Conservation (phyloP, 306 rosid genomes). For the Quercus parvula region DNA sequence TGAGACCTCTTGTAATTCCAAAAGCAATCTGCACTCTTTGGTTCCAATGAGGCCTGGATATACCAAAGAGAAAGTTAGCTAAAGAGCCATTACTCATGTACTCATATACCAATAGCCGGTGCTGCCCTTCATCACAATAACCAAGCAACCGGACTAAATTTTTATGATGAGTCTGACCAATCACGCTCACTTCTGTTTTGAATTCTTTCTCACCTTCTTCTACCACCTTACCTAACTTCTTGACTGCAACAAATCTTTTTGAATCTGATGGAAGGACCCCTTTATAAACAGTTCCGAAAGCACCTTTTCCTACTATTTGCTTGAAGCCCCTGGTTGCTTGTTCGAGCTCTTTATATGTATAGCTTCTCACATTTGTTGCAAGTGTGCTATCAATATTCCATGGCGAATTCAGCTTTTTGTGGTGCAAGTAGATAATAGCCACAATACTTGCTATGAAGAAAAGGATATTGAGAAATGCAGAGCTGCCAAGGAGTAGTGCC, state of each 20-base stretch:
- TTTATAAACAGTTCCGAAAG: slow-evolving; percentile 29
- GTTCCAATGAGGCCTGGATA: slow-evolving; percentile 21
- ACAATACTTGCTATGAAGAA: not conserved
- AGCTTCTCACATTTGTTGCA: not conserved
- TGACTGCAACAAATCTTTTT: slow-evolving; percentile 25
- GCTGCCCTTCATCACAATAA: slow-evolving; percentile 16
- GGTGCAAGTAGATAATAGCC: not conserved
- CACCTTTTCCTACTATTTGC: slow-evolving; percentile 24
- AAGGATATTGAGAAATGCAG: slow-evolving; percentile 22
- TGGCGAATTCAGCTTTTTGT: not conserved
- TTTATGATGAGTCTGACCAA: slow-evolving; percentile 32
- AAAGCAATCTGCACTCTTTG: slow-evolving; percentile 15
- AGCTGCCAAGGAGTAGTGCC: slow-evolving; percentile 31
- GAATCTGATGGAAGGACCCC: slow-evolving; percentile 21
- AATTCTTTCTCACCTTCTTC: slow-evolving; percentile 43
- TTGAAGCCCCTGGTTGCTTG: slow-evolving; percentile 29
- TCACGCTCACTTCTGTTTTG: slow-evolving; percentile 31
- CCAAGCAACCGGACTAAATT: slow-evolving; percentile 22
- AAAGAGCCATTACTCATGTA: slow-evolving; percentile 16
- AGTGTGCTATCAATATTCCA: not conserved
- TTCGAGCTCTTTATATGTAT: slow-evolving; percentile 9
- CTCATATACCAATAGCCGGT: not conserved
- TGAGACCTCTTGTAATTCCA: slow-evolving; percentile 10
- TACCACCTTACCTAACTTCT: slow-evolving; percentile 27
- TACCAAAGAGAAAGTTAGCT: slow-evolving; percentile 13